Evolutionary conservation across 176 grass and related monocot species (phyloP), one percentile per base, ranked within the genome.

Genomic region (Cenchrus purpureus): DNA sequence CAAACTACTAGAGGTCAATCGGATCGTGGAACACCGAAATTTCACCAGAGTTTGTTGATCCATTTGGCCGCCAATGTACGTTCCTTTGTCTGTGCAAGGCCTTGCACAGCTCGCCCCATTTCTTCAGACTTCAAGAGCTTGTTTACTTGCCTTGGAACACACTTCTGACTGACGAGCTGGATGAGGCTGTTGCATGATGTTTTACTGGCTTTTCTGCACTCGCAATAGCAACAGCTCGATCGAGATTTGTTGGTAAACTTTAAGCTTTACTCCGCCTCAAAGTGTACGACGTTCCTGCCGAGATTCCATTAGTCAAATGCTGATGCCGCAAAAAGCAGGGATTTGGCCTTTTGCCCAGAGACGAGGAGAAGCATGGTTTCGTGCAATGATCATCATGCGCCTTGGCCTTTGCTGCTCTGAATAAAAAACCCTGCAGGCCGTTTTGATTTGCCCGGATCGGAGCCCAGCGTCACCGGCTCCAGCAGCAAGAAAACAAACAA

Each of bases 271-370:
- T 55, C 53, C 15, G 55, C 55, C 55, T 58, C 17, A 58, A 58
- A 58, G 55, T 58, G 55, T 58, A 58, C 17, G 55, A 8, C 55
- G 55, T 20, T 20, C 20, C 5, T 59, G 46, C 49, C 6, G 31
- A 73, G 70, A 73, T 73, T 73, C 70, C 44, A 3, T 14, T 28
- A 14, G 70, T 73, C 70, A 52, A 52, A 52, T 8, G 70, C 70
- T 31, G 70, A 73, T 73, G 46, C 70, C 22, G 46, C 70, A 31
- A 73, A 73, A 73, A 73, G 70, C 46, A 73, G 46, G 6, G 70
- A 6, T 52, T 52, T 73, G 70, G 70, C 70, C n/a, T 73, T 73
- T 66, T 51, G 12, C 12, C n/a, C 12, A 12, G 45, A 0, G 3
- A 4, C 3, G 6, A 51, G 3, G 37, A 40, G 37, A 1, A 4